These are phyloP conservation scores for Baorangia bicolor DNA, from an alignment of 768 basidiomycete genomes.

Conservation along the genomic window DNA sequence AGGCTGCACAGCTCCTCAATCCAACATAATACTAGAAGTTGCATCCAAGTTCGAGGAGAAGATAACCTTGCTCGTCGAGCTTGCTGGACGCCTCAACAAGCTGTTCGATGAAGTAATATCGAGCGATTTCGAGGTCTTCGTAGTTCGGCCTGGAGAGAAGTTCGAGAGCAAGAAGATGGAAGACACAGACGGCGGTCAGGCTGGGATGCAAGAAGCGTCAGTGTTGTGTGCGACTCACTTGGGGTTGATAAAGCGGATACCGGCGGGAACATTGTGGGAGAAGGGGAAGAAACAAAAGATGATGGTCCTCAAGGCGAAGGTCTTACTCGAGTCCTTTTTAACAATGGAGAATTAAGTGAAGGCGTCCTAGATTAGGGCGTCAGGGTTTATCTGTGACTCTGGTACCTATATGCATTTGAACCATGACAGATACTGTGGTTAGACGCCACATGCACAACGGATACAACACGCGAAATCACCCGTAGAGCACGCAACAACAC, in stretches of 20 bases:
- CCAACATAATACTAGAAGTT: neutral
- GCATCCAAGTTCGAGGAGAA: constrained; percentile 2
- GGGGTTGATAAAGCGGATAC: constrained; percentile 6
- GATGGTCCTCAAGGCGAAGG: constrained; percentile 7
- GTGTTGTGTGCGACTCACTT: constrained; percentile 11
- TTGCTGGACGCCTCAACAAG: constrained; percentile 11
- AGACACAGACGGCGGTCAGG: neutral
- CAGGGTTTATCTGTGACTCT: no score
- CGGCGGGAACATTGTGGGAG: constrained; percentile 8
- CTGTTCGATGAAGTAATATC: constrained; percentile 13
- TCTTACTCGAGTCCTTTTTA: constrained; percentile 8
- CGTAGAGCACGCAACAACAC: no score
- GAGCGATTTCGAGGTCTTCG: constrained; percentile 12
- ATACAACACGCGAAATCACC: no score
- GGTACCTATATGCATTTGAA: no score
- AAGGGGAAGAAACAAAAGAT: constrained; percentile 4
- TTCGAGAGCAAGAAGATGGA: constrained; percentile 8
- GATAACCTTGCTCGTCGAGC: constrained; percentile 5
- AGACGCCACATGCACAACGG: no score
- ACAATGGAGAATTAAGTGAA: neutral
- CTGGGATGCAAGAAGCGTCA: neutral
- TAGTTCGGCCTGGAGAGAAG: constrained; percentile 1
- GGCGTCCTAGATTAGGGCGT: no score
- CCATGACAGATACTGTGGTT: no score
- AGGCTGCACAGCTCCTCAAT: constrained; percentile 5